These are phyloP conservation scores for Eucalyptus guilfoylei DNA, from an alignment of 345 rosid genomes.

Conservation along the genomic window DNA sequence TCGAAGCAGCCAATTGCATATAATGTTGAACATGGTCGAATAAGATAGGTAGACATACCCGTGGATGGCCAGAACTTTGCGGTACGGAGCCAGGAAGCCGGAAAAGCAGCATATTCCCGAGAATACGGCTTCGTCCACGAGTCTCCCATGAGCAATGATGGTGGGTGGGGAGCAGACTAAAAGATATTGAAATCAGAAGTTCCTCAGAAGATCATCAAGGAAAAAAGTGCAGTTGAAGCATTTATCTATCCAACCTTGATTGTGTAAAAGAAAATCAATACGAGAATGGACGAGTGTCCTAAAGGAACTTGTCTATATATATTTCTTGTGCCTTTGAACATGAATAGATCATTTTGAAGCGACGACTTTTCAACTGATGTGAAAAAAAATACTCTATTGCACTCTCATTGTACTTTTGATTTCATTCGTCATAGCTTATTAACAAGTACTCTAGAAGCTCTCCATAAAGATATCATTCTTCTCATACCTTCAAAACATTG, in stretches of 20 bases:
- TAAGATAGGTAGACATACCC: slow-evolving; percentile 14
- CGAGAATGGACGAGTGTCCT: not conserved
- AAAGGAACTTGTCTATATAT: not conserved
- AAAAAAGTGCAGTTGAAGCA: not conserved
- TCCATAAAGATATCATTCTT: not conserved
- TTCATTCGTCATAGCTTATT: not conserved
- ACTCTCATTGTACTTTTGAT: not conserved
- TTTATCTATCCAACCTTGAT: not conserved
- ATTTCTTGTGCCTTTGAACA: not conserved
- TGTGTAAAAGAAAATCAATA: not conserved
- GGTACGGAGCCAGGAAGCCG: slow-evolving; percentile 87
- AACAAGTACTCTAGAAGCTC: not conserved
- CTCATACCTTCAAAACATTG: slow-evolving; percentile 83
- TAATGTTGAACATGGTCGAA: not conserved
- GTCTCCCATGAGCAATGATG: slow-evolving; percentile 97
- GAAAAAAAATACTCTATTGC: not conserved
- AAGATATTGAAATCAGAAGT: not conserved
- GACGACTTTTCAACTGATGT: not conserved
- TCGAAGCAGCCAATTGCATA: not conserved
- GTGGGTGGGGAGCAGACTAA: slow-evolving; percentile 99
- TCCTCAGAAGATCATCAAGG: not conserved
- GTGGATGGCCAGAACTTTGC: slow-evolving; percentile 97
- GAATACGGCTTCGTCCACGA: slow-evolving; percentile 89
- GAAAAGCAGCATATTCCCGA: slow-evolving; percentile 91
- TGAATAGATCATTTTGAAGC: not conserved